A percentile compares a stretch with the other conserved stretches of the same genome.
Evolutionary conservation across 1,284 basidiomycete species (phyloP).

Genomic region (Papiliotrema nemorosa): DNA sequence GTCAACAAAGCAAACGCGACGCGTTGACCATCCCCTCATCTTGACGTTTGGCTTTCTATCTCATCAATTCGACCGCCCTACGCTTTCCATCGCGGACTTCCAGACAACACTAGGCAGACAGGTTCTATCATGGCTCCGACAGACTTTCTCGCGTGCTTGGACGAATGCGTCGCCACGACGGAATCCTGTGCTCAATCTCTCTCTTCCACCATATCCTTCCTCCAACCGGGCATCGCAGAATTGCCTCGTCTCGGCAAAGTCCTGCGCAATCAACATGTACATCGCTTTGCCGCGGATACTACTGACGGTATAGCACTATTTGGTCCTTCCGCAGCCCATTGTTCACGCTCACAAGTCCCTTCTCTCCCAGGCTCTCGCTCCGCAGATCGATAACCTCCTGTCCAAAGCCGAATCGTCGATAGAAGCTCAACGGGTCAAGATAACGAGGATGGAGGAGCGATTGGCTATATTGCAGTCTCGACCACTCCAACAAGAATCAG

Average conservation of each 20-base stretch:
- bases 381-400: slow-evolving; percentile 45
- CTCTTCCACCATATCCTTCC: slow-evolving; percentile 16
- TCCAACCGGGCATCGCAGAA: slow-evolving; percentile 40
- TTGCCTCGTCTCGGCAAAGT: slow-evolving; percentile 40
- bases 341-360: slow-evolving; percentile 36
- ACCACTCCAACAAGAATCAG: background rate
- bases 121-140: slow-evolving; percentile 7
- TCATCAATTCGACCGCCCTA: too few species aligned
- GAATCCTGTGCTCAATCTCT: slow-evolving; percentile 32
- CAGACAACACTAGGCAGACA: too few species aligned
- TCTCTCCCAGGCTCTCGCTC: slow-evolving; percentile 36
- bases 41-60: too few species aligned
- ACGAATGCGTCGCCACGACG: slow-evolving; percentile 44
- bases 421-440: slow-evolving; percentile 17
- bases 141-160: slow-evolving; percentile 38
- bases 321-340: slow-evolving; percentile 41
- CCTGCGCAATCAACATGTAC: slow-evolving; percentile 41
- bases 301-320: slow-evolving; percentile 33
- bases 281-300: slow-evolving; percentile 7
- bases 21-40: too few species aligned
- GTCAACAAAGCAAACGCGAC: too few species aligned
- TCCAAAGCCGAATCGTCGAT: slow-evolving; percentile 32
- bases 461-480: slow-evolving; percentile 29
- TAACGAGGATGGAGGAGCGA: slow-evolving; percentile 36
- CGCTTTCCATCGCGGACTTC: too few species aligned